These are phyloP conservation scores for Rubia balearica DNA, from an alignment of 305 asterid genomes.

Conservation along the genomic window DNA sequence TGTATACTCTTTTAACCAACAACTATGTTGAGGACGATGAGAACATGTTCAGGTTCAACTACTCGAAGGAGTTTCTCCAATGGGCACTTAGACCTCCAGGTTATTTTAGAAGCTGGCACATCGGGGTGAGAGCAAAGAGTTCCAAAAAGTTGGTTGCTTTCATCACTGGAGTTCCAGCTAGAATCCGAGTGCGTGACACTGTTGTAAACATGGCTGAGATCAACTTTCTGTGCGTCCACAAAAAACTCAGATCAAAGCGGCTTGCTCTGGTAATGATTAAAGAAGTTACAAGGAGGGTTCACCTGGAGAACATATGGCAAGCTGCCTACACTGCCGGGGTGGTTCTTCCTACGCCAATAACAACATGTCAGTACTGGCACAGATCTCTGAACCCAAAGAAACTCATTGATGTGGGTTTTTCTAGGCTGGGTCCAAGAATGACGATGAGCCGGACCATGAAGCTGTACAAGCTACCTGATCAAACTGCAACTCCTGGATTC, in stretches of 20 bases:
- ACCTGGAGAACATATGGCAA: slow-evolving; percentile 26
- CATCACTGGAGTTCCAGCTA: slow-evolving; percentile 24
- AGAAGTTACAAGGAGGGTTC: slow-evolving; percentile 26
- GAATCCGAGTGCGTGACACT: slow-evolving; percentile 20
- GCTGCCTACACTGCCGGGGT: slow-evolving; percentile 27
- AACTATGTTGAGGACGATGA: slow-evolving; percentile 28
- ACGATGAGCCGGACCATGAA: slow-evolving; percentile 26
- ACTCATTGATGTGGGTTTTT: slow-evolving; percentile 24
- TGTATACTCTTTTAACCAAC: slow-evolving; percentile 18
- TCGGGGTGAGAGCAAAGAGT: slow-evolving; percentile 21
- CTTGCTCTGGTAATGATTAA: slow-evolving; percentile 29
- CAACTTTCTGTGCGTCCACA: slow-evolving; percentile 24
- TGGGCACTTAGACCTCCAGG: slow-evolving; percentile 25
- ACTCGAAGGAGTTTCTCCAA: slow-evolving; percentile 21
- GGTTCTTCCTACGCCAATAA: slow-evolving; percentile 24
- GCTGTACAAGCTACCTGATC: slow-evolving; percentile 22
- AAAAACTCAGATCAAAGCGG: slow-evolving; percentile 23
- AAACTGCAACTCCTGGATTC: slow-evolving; percentile 23
- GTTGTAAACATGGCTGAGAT: slow-evolving; percentile 20
- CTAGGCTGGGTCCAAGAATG: slow-evolving; percentile 27
- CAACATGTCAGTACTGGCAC: slow-evolving; percentile 26
- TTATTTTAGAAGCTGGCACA: slow-evolving; percentile 20
- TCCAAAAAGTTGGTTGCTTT: slow-evolving; percentile 25
- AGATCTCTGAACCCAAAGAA: slow-evolving; percentile 26
- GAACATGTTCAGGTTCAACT: slow-evolving; percentile 29